phyloP scores from a whole-genome alignment of 257 asterid species.

The Eucommia ulmoides region DNA sequence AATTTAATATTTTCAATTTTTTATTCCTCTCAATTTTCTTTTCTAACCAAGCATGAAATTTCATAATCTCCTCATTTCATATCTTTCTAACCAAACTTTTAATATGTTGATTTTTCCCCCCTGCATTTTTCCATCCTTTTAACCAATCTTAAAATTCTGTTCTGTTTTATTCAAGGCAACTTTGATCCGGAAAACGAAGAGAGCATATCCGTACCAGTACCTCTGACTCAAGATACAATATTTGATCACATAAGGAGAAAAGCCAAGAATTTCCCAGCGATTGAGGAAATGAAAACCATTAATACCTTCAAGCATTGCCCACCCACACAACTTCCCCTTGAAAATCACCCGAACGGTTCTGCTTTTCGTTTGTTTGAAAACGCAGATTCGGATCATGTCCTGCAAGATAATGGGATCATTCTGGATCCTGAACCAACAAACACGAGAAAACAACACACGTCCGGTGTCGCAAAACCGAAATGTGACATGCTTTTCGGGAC shows the following conservation, averaged over 20 bases:
- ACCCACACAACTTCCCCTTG: slow-evolving; percentile 9
- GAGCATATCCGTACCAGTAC: slow-evolving; percentile 16
- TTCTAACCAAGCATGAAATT: not conserved
- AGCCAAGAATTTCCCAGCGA: slow-evolving; percentile 22
- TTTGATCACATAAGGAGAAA: slow-evolving; percentile 24
- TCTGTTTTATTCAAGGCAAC: slow-evolving; percentile 15
- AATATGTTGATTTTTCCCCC: slow-evolving; percentile 9
- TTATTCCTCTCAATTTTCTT: not conserved
- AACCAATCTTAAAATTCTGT: no score
- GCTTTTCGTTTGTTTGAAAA: slow-evolving; percentile 7
- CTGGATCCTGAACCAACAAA: slow-evolving; percentile 12
- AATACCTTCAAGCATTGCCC: slow-evolving; percentile 9
- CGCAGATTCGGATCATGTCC: slow-evolving; percentile 4
- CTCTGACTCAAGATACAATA: slow-evolving; percentile 19
- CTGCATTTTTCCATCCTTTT: no score
- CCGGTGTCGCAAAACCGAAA: slow-evolving; percentile 7
- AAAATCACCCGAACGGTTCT: slow-evolving; percentile 8
- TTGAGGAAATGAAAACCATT: slow-evolving; percentile 12
- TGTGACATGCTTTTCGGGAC: slow-evolving; percentile 4
- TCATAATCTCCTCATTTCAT: not conserved
- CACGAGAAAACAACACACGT: slow-evolving; percentile 2
- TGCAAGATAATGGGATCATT: not conserved
- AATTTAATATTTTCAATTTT: not conserved
- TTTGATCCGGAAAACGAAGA: slow-evolving; percentile 13
- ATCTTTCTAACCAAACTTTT: not conserved